phyloP scores from a whole-genome alignment of 106 monocot genomes.

The Amphibolis antarctica region DNA sequence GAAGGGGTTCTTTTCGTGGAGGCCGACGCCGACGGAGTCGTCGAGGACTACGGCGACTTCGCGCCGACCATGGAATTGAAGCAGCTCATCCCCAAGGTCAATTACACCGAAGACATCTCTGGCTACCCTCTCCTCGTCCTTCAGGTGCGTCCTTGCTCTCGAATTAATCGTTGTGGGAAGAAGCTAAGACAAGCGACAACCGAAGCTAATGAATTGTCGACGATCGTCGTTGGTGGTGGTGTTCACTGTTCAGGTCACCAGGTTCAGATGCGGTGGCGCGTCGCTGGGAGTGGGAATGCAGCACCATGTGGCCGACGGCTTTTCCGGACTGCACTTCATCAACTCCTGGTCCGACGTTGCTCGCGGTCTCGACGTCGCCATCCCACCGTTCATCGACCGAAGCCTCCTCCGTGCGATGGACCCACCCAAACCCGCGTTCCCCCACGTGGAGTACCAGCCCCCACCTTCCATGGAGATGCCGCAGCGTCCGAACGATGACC shows the following conservation, averaged over 20 bases:
- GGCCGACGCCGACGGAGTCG: slow-evolving; percentile 33
- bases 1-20: slow-evolving; percentile 76
- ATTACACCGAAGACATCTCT: slow-evolving; percentile 62
- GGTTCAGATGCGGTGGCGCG: slow-evolving; percentile 78
- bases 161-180: no score
- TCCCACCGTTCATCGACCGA: slow-evolving; percentile 79
- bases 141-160: slow-evolving; percentile 34
- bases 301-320: slow-evolving; percentile 82
- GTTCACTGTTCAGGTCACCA: no score
- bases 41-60: slow-evolving; percentile 84
- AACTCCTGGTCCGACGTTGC: slow-evolving; percentile 93
- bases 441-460: slow-evolving; percentile 88
- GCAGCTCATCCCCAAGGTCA: slow-evolving; percentile 70
- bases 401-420: slow-evolving; percentile 57
- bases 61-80: slow-evolving; percentile 86
- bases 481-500: neutral
- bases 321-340: slow-evolving; percentile 80
- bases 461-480: slow-evolving; percentile 44
- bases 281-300: slow-evolving; percentile 96
- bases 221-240: no score
- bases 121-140: slow-evolving; percentile 69
- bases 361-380: slow-evolving; percentile 40
- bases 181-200: no score
- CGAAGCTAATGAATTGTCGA: no score
- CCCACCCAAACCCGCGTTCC: slow-evolving; percentile 50